Conservation (phyloP, 2,329 filamentous ascomycete genomes). For the Epichloe scottii region DNA sequence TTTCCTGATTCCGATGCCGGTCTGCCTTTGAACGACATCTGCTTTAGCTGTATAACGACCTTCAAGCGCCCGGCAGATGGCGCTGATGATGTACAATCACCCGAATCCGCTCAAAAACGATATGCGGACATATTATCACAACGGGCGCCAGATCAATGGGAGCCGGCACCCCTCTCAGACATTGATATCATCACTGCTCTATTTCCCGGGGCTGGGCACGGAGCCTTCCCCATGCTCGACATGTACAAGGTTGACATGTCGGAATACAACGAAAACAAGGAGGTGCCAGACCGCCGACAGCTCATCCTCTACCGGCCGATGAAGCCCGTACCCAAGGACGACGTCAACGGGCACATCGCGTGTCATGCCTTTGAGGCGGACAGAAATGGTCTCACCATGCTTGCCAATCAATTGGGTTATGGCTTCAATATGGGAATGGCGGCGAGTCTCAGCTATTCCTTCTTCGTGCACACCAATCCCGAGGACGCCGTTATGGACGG, state of each 20-base stretch:
- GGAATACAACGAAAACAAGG: constrained; percentile 28
- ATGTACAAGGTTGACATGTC: constrained; percentile 44
- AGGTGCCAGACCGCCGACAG: constrained; percentile 33
- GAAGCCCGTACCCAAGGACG: constrained; percentile 26
- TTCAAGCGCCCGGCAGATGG: constrained; percentile 32
- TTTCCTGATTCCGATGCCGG: constrained; percentile 28
- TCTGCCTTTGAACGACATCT: constrained; percentile 27
- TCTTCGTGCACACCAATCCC: constrained; percentile 39
- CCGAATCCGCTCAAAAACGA: constrained; percentile 26
- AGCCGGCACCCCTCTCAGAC: constrained; percentile 32
- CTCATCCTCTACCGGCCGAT: constrained; percentile 37
- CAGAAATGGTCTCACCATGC: constrained; percentile 41
- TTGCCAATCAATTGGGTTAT: constrained; percentile 35
- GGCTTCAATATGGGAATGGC: constrained; percentile 28
- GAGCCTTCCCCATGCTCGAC: constrained; percentile 36
- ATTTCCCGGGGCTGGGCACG: constrained; percentile 25
- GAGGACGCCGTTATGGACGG: constrained; percentile 34
- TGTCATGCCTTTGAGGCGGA: constrained; percentile 40
- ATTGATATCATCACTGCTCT: constrained; percentile 25
- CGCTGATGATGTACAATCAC: constrained; percentile 26
- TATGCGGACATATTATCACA: constrained; percentile 28
- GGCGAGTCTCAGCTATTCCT: constrained; percentile 37
- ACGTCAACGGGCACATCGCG: constrained; percentile 32
- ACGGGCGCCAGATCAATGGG: constrained; percentile 29
- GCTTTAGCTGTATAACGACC: constrained; percentile 39